These are phyloP conservation scores for Globisporangium echinulatum DNA, from an alignment of 352 stramenopile species.

Conservation along the genomic window DNA sequence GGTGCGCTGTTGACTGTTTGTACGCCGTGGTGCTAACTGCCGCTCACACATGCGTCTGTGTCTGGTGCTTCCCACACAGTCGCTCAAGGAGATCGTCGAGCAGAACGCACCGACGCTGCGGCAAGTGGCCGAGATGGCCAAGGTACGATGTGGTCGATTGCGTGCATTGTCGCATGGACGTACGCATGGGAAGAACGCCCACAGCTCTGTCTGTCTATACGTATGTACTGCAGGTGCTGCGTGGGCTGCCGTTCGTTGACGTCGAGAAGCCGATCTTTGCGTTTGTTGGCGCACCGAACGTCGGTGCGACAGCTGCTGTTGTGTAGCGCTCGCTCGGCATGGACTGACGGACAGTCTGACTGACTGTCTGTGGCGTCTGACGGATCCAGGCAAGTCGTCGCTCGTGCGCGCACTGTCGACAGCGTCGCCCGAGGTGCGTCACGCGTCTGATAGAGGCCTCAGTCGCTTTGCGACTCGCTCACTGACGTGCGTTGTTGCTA, in stretches of 20 bases:
- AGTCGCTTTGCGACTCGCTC: neutral
- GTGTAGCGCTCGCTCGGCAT: neutral
- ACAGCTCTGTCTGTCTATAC: neutral
- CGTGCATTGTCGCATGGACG: neutral
- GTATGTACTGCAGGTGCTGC: constrained; percentile 34
- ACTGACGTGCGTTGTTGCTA: too few species aligned
- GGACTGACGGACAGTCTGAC: neutral
- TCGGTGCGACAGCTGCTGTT: constrained; percentile 34
- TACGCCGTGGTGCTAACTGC: neutral
- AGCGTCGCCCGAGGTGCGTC: constrained; percentile 62
- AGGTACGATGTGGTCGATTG: constrained; percentile 17
- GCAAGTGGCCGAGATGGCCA: constrained; percentile 53
- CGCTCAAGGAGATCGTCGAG: constrained; percentile 43
- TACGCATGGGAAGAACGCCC: too few species aligned
- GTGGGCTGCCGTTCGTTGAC: constrained; percentile 70
- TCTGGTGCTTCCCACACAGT: constrained; percentile 13
- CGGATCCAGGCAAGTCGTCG: constrained; percentile 65
- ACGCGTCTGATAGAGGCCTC: too few species aligned
- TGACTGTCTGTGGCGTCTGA: neutral
- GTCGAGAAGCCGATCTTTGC: constrained; percentile 79
- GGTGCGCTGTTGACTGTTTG: constrained; percentile 16
- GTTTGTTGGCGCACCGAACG: constrained; percentile 79
- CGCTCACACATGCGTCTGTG: neutral
- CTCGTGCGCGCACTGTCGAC: constrained; percentile 75
- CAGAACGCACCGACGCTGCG: constrained; percentile 30